Percentiles rank a stretch among this genome's conserved stretches.
Conservation (phyloP, 2,329 filamentous ascomycete genomes). For the Beauveria caledonica region DNA sequence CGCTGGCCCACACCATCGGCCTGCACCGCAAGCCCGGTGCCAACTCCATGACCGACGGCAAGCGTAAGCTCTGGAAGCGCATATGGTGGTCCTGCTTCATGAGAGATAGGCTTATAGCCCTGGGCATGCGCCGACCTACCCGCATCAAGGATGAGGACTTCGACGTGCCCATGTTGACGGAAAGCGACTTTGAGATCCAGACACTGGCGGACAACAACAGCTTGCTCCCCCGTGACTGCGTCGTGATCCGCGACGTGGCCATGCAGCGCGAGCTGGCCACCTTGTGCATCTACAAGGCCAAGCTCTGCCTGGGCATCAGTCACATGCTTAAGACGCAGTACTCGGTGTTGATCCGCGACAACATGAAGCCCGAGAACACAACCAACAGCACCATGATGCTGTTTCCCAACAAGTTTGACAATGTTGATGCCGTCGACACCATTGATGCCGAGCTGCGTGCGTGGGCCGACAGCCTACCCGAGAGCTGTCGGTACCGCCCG, state of each 20-base stretch:
- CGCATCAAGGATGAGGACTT: conserved; percentile 90
- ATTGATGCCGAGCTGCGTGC: conserved; percentile 73
- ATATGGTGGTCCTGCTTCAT: conserved; percentile 99
- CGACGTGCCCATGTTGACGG: conserved; percentile 81
- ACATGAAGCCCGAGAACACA: conserved; percentile 67
- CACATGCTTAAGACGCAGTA: conserved; percentile 87
- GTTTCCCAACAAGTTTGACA: conserved; percentile 82
- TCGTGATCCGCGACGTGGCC: conserved; percentile 58
- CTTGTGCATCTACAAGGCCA: conserved; percentile 88
- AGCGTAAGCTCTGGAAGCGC: conserved; percentile 82
- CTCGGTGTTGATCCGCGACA: conserved; percentile 79
- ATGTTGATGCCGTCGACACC: conserved; percentile 66
- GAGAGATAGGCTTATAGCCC: conserved; percentile 82
- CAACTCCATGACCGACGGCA: conserved; percentile 63
- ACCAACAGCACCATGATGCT: conserved; percentile 80
- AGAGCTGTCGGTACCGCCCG: conserved; percentile 59
- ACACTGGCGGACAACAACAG: conserved; percentile 58
- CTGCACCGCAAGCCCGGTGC: conserved; percentile 76
- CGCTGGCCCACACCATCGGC: conserved; percentile 86
- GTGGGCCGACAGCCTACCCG: conserved; percentile 67
- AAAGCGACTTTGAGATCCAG: conserved; percentile 76
- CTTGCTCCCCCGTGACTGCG: conserved; percentile 62
- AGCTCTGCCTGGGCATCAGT: conserved; percentile 81
- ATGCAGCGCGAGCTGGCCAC: conserved; percentile 73
- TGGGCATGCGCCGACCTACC: conserved; percentile 89